These are phyloP conservation scores for Selaginella tamariscina DNA, from an alignment of 75 land plant genomes.

Conservation along the genomic window DNA sequence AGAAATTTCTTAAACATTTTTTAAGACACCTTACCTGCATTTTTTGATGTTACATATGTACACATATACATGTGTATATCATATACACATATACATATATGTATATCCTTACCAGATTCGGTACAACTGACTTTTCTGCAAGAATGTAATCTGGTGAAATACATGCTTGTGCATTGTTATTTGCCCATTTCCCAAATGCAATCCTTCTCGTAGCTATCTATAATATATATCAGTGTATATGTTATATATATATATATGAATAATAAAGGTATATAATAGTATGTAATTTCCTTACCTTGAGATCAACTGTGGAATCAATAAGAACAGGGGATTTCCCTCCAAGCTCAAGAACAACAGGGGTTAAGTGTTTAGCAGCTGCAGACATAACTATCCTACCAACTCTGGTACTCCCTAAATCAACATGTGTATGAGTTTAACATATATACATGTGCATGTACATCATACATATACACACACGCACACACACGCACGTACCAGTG, in stretches of 20 bases:
- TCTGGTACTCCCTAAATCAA: slow-evolving; percentile 49
- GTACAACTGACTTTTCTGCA: neutral
- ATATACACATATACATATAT: neutral
- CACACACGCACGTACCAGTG: slow-evolving; percentile 79
- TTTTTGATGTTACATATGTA: neutral
- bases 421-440: neutral
- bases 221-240: too few species aligned
- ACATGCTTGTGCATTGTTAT: slow-evolving; percentile 10
- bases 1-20: slow-evolving; percentile 33
- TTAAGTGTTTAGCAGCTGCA: slow-evolving; percentile 95
- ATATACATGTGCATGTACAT: neutral
- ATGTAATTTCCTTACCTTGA: slow-evolving; percentile 59
- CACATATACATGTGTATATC: neutral
- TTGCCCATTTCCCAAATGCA: slow-evolving; percentile 9
- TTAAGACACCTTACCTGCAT: slow-evolving; percentile 40
- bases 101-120: neutral
- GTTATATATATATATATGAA: too few species aligned
- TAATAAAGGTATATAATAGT: too few species aligned
- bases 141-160: slow-evolving; percentile 3
- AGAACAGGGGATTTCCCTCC: slow-evolving; percentile 86
- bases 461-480: too few species aligned
- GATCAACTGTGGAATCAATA: slow-evolving; percentile 57
- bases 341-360: slow-evolving; percentile 89
- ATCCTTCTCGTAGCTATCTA: slow-evolving; percentile 2
- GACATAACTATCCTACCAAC: slow-evolving; percentile 77